Conservation (phyloP, 768 basidiomycete genomes). For the Collybia nuda region DNA sequence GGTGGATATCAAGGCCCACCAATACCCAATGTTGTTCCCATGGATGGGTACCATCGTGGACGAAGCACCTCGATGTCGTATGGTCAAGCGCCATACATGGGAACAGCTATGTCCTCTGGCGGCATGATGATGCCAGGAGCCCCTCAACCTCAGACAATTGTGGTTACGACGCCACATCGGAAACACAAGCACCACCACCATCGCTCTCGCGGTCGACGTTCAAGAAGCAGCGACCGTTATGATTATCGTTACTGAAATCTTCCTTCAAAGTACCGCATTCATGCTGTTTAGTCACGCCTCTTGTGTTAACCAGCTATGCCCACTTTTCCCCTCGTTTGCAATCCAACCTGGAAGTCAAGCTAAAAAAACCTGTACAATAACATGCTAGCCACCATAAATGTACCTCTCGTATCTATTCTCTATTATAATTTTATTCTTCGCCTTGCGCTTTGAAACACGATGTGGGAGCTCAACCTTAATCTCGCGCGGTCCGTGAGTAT, state of each 20-base stretch:
- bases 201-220: conserved; percentile 25
- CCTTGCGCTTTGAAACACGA: no score
- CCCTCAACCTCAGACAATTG: conserved; percentile 25
- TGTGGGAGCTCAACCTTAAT: no score
- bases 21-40: conserved; percentile 23
- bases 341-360: no score
- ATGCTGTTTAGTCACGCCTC: not conserved
- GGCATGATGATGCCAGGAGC: conserved; percentile 19
- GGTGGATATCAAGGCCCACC: conserved; percentile 24
- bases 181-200: conserved; percentile 31
- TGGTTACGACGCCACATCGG: conserved; percentile 24
- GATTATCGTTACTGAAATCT: no score
- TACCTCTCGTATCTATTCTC: no score
- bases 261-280: no score
- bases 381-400: no score
- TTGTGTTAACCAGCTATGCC: not conserved
- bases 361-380: no score
- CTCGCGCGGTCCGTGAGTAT: no score
- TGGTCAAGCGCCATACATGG: conserved; percentile 23
- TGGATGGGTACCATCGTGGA: conserved; percentile 19
- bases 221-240: conserved; percentile 19
- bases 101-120: conserved; percentile 15
- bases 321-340: no score
- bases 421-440: no score
- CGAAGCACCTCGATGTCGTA: conserved; percentile 37